Evolutionary conservation across 202 grass and related monocot species (phyloP), one percentile per base, ranked within the genome.

Genomic region (Bolboschoenoplectus hybrid): DNA sequence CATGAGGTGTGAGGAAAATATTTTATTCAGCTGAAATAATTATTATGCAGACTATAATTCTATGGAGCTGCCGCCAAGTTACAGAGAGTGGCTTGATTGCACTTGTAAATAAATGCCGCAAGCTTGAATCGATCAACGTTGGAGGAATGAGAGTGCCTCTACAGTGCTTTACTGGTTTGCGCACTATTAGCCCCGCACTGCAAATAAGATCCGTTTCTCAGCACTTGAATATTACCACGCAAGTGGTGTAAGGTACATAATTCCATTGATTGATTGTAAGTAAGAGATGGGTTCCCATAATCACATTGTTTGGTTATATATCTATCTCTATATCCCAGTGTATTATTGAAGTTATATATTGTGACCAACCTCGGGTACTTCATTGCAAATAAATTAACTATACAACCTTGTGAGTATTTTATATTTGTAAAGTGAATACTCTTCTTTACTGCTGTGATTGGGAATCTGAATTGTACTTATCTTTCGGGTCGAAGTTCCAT

Each of bases 31-130:
- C 40, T 45, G 26, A 71, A 17, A 6, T 46, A 16, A 51, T 90
- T 38, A 14, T 87, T 85, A 5, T 82, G 40, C 66, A 97, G 95
- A 92, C 89, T 65, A 93, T 97, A 81, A 89, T 93, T 14, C 46
- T 97, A 53, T 95, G 92, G 92, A 97, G 95, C 81, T 97, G 95
- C 73, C 91, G 95, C n/a, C 91, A 97, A 38, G 95, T 95, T 60
- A 95, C 91, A 2, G 89, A 91, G 88, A 87, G 75, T 84, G 95
- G 95, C 11, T 83, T 97, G 26, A 86, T 91, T 49, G 89, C 84
- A 38, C 88, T 97, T 26, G 95, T 97, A 53, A 89, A 70, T 85
- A 91, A 88, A 84, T 95, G 91, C 72, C 75, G 69, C 51, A 89
- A 89, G 43, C 89, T 97, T 45, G 88, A 97, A 77, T 95, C 86